phyloP scores from a whole-genome alignment of 257 asterid genomes.

The Solanum tacnaense region DNA sequence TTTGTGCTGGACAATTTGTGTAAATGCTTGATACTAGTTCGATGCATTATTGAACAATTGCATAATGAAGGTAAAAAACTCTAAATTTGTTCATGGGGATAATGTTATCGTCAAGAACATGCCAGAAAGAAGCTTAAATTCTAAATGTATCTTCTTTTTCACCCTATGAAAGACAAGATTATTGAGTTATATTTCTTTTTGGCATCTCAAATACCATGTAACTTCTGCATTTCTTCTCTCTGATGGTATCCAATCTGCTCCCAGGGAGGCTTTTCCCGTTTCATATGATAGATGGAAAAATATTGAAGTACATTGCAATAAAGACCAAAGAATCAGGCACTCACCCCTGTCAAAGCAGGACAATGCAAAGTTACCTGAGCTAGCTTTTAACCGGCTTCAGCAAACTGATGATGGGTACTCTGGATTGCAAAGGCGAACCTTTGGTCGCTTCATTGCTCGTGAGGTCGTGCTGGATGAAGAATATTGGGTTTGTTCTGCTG shows the following conservation, averaged over 20 bases:
- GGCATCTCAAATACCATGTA: not conserved
- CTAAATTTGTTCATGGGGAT: not conserved
- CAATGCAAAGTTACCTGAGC: slow-evolving; percentile 45
- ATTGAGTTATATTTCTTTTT: not conserved
- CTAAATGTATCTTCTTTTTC: not conserved
- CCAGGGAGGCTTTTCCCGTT: slow-evolving; percentile 59
- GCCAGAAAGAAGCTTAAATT: not conserved
- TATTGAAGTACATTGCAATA: slow-evolving; percentile 77
- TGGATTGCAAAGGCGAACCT: slow-evolving; percentile 40
- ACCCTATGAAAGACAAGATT: not conserved
- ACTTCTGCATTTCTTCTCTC: not conserved
- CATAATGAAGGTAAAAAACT: not conserved
- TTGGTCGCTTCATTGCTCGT: slow-evolving; percentile 87
- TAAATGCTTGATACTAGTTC: not conserved
- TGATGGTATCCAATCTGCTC: not conserved
- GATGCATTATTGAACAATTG: not conserved
- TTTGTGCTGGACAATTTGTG: not conserved
- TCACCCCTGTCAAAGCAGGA: slow-evolving; percentile 32
- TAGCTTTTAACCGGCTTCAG: slow-evolving; percentile 65
- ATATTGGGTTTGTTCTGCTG: slow-evolving; percentile 72
- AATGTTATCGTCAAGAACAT: not conserved
- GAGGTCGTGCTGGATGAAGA: slow-evolving; percentile 82
- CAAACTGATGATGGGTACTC: slow-evolving; percentile 54
- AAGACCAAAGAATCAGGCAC: slow-evolving; percentile 42
- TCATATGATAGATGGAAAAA: slow-evolving; percentile 52